Percentiles rank a stretch among this genome's conserved stretches.
These are phyloP conservation scores for Aspergillus bertholletiae DNA, from an alignment of 495 filamentous ascomycete species.

Conservation along the genomic window DNA sequence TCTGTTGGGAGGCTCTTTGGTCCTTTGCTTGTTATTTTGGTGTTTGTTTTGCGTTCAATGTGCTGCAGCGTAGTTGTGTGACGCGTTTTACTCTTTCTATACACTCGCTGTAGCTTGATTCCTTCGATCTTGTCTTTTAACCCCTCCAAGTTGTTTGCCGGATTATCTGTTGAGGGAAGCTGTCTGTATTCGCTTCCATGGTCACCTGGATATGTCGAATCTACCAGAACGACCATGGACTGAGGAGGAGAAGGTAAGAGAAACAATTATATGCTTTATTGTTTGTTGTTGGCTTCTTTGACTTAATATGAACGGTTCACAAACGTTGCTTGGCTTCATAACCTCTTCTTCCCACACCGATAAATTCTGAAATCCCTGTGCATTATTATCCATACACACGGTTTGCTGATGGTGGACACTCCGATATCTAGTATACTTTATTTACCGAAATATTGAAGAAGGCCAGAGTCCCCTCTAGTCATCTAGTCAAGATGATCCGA, in stretches of 20 bases:
- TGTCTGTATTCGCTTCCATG: slow-evolving; percentile 33
- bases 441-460: slow-evolving; percentile 61
- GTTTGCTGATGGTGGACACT: slow-evolving; percentile 16
- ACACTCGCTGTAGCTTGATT: not conserved
- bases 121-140: slow-evolving; percentile 1
- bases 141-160: no score
- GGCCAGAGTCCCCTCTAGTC: slow-evolving; percentile 44
- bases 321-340: not conserved
- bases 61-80: slow-evolving; percentile 12
- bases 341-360: not conserved
- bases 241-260: slow-evolving; percentile 59
- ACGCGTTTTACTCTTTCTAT: slow-evolving; percentile 14
- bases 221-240: slow-evolving; percentile 50
- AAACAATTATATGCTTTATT: no score
- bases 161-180: slow-evolving; percentile 13
- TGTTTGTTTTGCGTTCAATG: slow-evolving; percentile 7
- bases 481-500: slow-evolving; percentile 48
- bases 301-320: not conserved
- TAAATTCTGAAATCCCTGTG: not conserved
- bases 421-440: slow-evolving; percentile 45
- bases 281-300: no score
- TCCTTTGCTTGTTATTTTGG: slow-evolving; percentile 22
- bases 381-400: not conserved
- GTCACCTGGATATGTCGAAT: slow-evolving; percentile 45
- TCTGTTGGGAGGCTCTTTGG: slow-evolving; percentile 32